phyloP scores from a whole-genome alignment of 2,329 filamentous ascomycete genomes.

The Aspergillus floridensis region DNA sequence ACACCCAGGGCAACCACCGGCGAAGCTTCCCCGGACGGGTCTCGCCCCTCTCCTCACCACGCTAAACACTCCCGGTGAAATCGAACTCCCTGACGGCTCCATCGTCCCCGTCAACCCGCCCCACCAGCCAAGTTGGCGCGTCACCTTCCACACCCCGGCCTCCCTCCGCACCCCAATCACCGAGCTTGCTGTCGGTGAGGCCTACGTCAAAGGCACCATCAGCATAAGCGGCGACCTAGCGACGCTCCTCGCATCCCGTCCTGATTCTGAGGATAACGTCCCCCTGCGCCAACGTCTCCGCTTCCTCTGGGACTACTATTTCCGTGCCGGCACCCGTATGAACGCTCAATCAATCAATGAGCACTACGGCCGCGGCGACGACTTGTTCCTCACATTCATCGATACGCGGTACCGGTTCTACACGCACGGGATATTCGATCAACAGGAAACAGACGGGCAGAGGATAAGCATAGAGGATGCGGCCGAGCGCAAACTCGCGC shows the following conservation, averaged over 20 bases:
- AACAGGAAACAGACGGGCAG: background rate
- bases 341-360: background rate
- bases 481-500: background rate
- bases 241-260: background rate
- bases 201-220: background rate
- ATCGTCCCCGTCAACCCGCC: background rate
- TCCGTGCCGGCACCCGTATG: background rate
- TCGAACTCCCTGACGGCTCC: background rate
- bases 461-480: constrained; percentile 1
- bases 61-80: background rate
- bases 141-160: background rate
- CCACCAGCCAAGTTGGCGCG: background rate
- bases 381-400: constrained; percentile 1
- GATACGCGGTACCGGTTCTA: constrained; percentile 1
- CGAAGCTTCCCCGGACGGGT: background rate
- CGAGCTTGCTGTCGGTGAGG: background rate
- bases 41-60: background rate
- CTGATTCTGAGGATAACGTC: background rate
- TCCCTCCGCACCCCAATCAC: constrained; percentile 5
- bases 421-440: constrained; percentile 1
- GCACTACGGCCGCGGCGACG: background rate
- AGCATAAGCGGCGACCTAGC: background rate
- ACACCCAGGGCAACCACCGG: background rate
- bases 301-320: background rate
- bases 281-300: background rate